A percentile compares a stretch with the other conserved stretches of the same genome.
Conservation (phyloP, 441 rosid genomes). For the Syzygium syzygioides region DNA sequence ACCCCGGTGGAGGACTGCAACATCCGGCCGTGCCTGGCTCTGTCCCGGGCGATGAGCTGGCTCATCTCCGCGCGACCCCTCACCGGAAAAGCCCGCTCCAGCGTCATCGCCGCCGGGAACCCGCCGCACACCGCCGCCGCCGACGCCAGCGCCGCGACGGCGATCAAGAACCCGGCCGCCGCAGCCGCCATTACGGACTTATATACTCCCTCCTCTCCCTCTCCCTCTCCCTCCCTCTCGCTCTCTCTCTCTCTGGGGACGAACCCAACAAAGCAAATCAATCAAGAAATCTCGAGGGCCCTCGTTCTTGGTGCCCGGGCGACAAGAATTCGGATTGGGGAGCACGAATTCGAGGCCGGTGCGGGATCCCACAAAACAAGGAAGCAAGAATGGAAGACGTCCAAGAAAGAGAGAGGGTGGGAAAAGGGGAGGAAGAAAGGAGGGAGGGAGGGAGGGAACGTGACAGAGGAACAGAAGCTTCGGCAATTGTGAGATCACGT, state of each 20-base stretch:
- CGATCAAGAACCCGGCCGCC: constrained; percentile 22
- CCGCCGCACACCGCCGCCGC: constrained; percentile 20
- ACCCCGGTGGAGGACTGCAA: constrained; percentile 57
- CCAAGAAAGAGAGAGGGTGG: too few relatives aligned
- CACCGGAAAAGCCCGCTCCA: constrained; percentile 69
- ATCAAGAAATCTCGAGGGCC: neutral
- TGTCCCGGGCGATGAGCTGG: constrained; percentile 58
- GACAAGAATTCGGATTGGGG: neutral
- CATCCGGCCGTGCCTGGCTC: constrained; percentile 67
- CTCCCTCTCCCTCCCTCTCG: neutral
- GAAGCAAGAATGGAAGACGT: neutral
- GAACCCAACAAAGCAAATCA: neutral
- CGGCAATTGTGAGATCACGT: neutral
- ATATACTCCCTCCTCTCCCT: neutral
- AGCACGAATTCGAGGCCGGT: neutral
- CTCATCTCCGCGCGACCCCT: constrained; percentile 41
- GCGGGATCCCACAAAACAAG: neutral
- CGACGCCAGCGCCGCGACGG: constrained; percentile 15
- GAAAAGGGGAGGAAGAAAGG: neutral
- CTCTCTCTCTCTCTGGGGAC: neutral
- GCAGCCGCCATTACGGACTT: constrained; percentile 22
- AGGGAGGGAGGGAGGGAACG: neutral
- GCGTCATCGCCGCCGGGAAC: constrained; percentile 43
- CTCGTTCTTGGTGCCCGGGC: neutral
- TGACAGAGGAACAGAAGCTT: neutral